Evolutionary conservation across 2,329 filamentous ascomycete species (phyloP), one percentile per base, ranked within the genome.

Genomic region (Ceratocystis lukuohia): DNA sequence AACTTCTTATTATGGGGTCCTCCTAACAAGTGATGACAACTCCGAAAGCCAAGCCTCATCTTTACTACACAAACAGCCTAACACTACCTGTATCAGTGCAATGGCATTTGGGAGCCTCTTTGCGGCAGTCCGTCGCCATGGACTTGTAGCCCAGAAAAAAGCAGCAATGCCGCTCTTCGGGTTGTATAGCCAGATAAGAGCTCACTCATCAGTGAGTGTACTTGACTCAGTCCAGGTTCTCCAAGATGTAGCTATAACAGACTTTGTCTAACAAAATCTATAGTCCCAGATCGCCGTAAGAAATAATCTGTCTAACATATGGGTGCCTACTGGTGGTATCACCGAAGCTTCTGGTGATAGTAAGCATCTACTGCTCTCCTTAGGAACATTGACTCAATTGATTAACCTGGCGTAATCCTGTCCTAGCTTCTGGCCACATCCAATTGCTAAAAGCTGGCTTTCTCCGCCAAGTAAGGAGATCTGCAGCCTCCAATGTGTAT

Each of bases 271-370:
- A 68, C 64, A 25, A 20, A 7, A 25, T 28, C 12, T n/a, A 30
- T 66, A 68, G 67, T 64, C 48, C 3, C 67, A 37, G 8, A 48
- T 50, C 10, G 20, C 50, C 10, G 44, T 66, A 33, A 68, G 67
- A 64, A 66, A 68, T 8, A 68, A 69, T 68, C 75, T 93, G 8
- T 93, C 90, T 2, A 85, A 80, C 59, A 83, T 91, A 75, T 96
- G 92, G 90, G 80, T 86, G 33, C 90, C 91, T 1, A 89, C 87
- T 0, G 86, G 87, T 56, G 86, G 88, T 6, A 84, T 89, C 65
- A 79, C 85, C 67, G 78, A 79, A 50, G 78, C 78, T 30, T 77
- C 82, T 56, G 78, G 80, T 64, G 84, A 84, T 75, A 78, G 82
- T 83, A 72, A 70, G 73, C 33, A 30, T 33, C 37, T 25, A 62